These are phyloP conservation scores for Nymphaea thermarum DNA, from an alignment of 164 flowering plant genomes.

Conservation along the genomic window DNA sequence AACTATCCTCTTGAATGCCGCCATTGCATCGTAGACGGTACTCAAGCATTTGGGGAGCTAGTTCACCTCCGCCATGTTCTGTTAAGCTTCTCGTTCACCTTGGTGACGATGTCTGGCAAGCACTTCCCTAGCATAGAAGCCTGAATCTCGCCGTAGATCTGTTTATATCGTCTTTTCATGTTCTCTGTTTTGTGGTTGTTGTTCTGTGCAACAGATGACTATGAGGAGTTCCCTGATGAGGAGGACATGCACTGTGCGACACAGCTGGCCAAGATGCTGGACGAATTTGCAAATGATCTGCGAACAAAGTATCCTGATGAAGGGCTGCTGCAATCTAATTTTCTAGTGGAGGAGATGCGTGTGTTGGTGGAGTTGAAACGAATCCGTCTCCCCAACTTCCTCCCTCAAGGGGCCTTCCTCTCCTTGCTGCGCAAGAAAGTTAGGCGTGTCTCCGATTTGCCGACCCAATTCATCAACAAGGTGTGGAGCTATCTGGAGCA, in stretches of 20 bases:
- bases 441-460: too few species aligned
- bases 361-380: conserved; percentile 22
- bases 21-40: conserved; percentile 17
- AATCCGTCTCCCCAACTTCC: conserved; percentile 27
- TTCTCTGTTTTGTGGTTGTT: too few species aligned
- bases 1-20: conserved; percentile 18
- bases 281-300: conserved; percentile 14
- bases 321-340: not conserved
- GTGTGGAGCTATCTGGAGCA: too few species aligned
- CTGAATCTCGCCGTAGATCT: conserved; percentile 21
- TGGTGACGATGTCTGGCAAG: conserved; percentile 19
- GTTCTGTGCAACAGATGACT: too few species aligned
- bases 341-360: conserved; percentile 19
- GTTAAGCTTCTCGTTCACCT: conserved; percentile 13
- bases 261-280: conserved; percentile 25
- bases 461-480: too few species aligned
- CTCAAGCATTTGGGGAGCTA: conserved; percentile 15
- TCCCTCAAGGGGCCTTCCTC: too few species aligned
- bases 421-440: too few species aligned
- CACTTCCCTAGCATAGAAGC: conserved; percentile 15
- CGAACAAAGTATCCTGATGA: not conserved
- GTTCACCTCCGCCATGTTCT: conserved; percentile 18
- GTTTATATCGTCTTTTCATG: too few species aligned
- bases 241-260: conserved; percentile 8
- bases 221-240: conserved; percentile 26